Conservation (phyloP, 371 early-diverging fungal genomes). For the Saksenaea vasiformis region DNA sequence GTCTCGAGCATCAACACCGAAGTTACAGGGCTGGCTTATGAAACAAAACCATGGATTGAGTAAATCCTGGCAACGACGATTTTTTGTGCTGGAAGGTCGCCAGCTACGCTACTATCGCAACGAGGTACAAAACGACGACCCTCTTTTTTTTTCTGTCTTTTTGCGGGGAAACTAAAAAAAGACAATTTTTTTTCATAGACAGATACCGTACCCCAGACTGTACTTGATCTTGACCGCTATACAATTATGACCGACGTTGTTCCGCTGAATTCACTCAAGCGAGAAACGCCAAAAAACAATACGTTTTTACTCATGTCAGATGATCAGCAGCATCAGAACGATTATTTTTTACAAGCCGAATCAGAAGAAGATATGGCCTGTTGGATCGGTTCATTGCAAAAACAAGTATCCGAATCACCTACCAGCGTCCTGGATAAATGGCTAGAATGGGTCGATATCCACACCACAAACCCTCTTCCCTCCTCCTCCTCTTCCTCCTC, state of each 20-base stretch:
- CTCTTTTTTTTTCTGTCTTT: no score
- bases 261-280: slow-evolving; percentile 13
- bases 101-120: slow-evolving; percentile 43
- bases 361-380: slow-evolving; percentile 19
- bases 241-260: slow-evolving; percentile 22
- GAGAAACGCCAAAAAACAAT: slow-evolving; percentile 14
- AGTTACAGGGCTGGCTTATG: slow-evolving; percentile 33
- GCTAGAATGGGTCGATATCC: slow-evolving; percentile 38
- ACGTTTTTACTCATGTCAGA: slow-evolving; percentile 38
- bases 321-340: slow-evolving; percentile 26
- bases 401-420: slow-evolving; percentile 20
- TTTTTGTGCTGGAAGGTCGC: slow-evolving; percentile 38
- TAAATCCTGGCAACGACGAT: slow-evolving; percentile 39
- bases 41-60: slow-evolving; percentile 48
- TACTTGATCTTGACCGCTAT: slow-evolving; percentile 36
- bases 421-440: slow-evolving; percentile 47
- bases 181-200: slow-evolving; percentile 20
- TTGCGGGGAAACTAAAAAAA: not conserved
- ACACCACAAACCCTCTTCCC: not conserved
- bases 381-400: slow-evolving; percentile 31
- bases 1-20: slow-evolving; percentile 4
- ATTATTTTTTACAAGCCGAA: slow-evolving; percentile 40
- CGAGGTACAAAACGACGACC: slow-evolving; percentile 23
- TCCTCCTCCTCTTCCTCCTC: not conserved
- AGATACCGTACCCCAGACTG: slow-evolving; percentile 27